Conservation (phyloP, 2,329 filamentous ascomycete species). For the Teratosphaeria destructans region DNA sequence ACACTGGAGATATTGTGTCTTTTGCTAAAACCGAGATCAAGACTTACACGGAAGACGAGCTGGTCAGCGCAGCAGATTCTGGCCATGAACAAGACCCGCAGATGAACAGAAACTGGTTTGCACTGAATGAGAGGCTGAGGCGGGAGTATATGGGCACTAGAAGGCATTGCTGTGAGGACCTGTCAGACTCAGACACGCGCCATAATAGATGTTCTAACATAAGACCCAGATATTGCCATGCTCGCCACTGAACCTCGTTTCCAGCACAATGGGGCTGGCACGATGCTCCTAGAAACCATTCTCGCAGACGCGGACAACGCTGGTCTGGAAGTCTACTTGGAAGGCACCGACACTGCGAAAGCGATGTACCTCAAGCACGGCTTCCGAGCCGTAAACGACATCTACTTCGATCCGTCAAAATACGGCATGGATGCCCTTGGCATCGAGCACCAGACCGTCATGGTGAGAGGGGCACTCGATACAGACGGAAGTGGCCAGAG, state of each 20-base stretch:
- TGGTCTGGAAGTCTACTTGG: slow-evolving; percentile 31
- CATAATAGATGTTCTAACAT: neutral
- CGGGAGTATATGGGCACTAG: slow-evolving; percentile 19
- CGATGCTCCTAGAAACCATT: slow-evolving; percentile 30
- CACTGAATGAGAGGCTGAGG: slow-evolving; percentile 20
- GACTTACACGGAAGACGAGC: slow-evolving; percentile 16
- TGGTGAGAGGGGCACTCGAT: slow-evolving; percentile 12
- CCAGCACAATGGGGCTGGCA: slow-evolving; percentile 33
- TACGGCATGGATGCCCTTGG: slow-evolving; percentile 18
- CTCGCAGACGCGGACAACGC: slow-evolving; percentile 32
- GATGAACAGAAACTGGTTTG: slow-evolving; percentile 27
- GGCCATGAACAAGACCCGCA: slow-evolving; percentile 21
- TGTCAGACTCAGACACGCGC: neutral
- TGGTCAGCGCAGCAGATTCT: slow-evolving; percentile 17
- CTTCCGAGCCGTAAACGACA: slow-evolving; percentile 20
- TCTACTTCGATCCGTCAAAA: slow-evolving; percentile 22
- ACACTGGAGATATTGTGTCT: slow-evolving; percentile 20
- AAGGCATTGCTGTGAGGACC: slow-evolving; percentile 21
- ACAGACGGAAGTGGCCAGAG: neutral
- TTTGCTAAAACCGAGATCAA: slow-evolving; percentile 23
- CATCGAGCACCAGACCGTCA: slow-evolving; percentile 23
- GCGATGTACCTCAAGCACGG: slow-evolving; percentile 24
- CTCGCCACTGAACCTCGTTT: slow-evolving; percentile 32
- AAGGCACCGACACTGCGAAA: slow-evolving; percentile 27
- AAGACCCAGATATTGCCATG: slow-evolving; percentile 21